phyloP scores from a whole-genome alignment of 441 rosid genomes.

The Breynia disticha region DNA sequence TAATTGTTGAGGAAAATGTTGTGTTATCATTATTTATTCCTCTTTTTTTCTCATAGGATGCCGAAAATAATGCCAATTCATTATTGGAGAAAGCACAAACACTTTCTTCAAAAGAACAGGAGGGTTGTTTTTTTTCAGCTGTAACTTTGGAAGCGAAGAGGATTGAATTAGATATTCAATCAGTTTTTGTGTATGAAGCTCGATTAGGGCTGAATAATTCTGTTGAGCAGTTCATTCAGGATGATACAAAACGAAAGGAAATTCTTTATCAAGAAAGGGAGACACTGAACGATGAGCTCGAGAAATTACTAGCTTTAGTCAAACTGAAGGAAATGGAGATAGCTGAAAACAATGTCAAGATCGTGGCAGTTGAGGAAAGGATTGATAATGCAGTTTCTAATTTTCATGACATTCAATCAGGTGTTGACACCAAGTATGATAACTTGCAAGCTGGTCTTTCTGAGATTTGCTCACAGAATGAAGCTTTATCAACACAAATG shows the following conservation, averaged over 20 bases:
- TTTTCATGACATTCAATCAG: slow-evolving; percentile 45
- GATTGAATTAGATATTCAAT: slow-evolving; percentile 57
- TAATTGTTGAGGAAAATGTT: no score
- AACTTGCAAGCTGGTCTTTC: slow-evolving; percentile 42
- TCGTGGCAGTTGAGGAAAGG: slow-evolving; percentile 47
- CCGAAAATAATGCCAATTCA: slow-evolving; percentile 39
- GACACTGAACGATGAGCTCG: slow-evolving; percentile 42
- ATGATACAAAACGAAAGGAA: slow-evolving; percentile 50
- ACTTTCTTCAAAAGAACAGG: slow-evolving; percentile 37
- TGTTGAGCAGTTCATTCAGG: slow-evolving; percentile 40
- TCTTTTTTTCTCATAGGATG: slow-evolving; percentile 41
- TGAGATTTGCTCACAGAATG: slow-evolving; percentile 33
- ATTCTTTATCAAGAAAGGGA: slow-evolving; percentile 39
- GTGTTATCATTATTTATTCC: background rate
- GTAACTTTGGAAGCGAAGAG: slow-evolving; percentile 56
- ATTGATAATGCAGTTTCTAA: slow-evolving; percentile 45
- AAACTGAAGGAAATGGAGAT: slow-evolving; percentile 65
- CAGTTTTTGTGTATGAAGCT: slow-evolving; percentile 48
- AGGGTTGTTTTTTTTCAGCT: slow-evolving; percentile 46
- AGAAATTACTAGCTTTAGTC: slow-evolving; percentile 52
- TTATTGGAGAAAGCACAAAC: slow-evolving; percentile 37
- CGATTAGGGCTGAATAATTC: slow-evolving; percentile 32
- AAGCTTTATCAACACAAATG: slow-evolving; percentile 43
- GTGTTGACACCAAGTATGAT: slow-evolving; percentile 36
- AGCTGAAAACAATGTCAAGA: slow-evolving; percentile 44